Conservation (phyloP, 106 monocot species). For the Apostasia shenzhenica region DNA sequence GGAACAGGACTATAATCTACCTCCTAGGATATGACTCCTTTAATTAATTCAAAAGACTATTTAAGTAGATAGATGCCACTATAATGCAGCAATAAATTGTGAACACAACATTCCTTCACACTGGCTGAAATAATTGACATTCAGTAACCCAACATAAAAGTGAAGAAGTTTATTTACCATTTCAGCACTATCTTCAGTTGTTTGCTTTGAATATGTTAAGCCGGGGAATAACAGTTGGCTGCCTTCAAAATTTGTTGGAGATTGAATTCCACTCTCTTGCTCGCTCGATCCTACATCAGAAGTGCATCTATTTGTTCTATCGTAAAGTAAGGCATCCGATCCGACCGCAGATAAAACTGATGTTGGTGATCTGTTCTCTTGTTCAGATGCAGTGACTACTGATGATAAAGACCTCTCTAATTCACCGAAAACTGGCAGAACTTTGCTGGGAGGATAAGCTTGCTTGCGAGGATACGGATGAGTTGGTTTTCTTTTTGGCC, state of each 20-base stretch:
- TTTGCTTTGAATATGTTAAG: background rate
- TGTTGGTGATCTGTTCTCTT: slow-evolving; percentile 50
- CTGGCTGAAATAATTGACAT: too few relatives aligned
- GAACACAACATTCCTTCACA: too few relatives aligned
- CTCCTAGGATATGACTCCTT: too few relatives aligned
- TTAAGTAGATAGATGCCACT: too few relatives aligned
- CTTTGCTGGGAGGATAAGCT: slow-evolving; percentile 11
- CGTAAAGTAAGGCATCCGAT: slow-evolving; percentile 30
- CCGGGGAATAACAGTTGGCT: background rate
- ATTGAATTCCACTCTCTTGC: slow-evolving; percentile 19
- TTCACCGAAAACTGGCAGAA: slow-evolving; percentile 5
- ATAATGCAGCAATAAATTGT: too few relatives aligned
- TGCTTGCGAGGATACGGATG: slow-evolving; percentile 88
- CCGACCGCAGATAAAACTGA: slow-evolving; percentile 54
- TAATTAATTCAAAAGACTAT: too few relatives aligned
- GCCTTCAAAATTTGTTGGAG: slow-evolving; percentile 9
- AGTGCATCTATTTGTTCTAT: slow-evolving; percentile 11
- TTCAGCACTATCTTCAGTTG: slow-evolving; percentile 7
- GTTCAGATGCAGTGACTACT: slow-evolving; percentile 19
- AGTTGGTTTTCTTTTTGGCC: slow-evolving; percentile 70
- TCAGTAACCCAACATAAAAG: too few relatives aligned
- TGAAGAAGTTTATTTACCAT: slow-evolving; percentile 22
- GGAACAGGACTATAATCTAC: too few relatives aligned
- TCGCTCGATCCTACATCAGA: slow-evolving; percentile 24
- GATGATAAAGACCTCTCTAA: slow-evolving; percentile 15